phyloP scores from a whole-genome alignment of 176 grass and related monocot species.

The Secale cereale region DNA sequence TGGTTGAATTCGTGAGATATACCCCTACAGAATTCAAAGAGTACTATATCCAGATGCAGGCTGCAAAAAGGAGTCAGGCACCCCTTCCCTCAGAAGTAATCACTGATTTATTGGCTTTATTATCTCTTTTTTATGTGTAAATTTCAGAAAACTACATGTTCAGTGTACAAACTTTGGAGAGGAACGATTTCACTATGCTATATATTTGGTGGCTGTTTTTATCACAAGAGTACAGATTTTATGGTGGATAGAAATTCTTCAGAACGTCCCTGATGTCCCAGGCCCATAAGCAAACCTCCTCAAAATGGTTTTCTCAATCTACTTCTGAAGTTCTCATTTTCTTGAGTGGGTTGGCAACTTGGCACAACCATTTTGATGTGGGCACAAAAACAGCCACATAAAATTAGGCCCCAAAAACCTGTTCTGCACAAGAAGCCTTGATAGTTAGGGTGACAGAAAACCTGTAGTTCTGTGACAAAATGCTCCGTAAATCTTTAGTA shows the following conservation, averaged over 20 bases:
- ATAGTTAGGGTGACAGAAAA: not conserved
- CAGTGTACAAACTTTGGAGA: not conserved
- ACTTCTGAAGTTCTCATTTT: not conserved
- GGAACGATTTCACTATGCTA: not conserved
- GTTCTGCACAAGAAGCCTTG: not conserved
- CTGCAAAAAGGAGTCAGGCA: constrained; percentile 86
- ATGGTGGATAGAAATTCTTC: not conserved
- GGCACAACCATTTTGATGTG: not conserved
- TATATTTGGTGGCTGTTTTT: not conserved
- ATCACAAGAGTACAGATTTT: not conserved
- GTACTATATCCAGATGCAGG: constrained; percentile 97
- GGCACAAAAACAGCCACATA: not conserved
- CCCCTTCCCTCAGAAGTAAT: constrained; percentile 74
- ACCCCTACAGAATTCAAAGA: constrained; percentile 81
- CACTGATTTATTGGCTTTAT: constrained; percentile 3
- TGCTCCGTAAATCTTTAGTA: not conserved
- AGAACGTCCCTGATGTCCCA: not conserved
- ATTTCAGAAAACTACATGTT: not conserved
- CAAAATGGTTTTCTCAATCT: not conserved
- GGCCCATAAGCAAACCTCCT: not conserved
- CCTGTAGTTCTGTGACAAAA: not conserved
- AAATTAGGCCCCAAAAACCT: not conserved
- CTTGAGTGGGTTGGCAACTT: not conserved
- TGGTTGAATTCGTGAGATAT: constrained; percentile 79
- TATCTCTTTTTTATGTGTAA: not conserved